Evolutionary conservation across 2,329 filamentous ascomycete species (phyloP).

Genomic region (Bertia moriformis): DNA sequence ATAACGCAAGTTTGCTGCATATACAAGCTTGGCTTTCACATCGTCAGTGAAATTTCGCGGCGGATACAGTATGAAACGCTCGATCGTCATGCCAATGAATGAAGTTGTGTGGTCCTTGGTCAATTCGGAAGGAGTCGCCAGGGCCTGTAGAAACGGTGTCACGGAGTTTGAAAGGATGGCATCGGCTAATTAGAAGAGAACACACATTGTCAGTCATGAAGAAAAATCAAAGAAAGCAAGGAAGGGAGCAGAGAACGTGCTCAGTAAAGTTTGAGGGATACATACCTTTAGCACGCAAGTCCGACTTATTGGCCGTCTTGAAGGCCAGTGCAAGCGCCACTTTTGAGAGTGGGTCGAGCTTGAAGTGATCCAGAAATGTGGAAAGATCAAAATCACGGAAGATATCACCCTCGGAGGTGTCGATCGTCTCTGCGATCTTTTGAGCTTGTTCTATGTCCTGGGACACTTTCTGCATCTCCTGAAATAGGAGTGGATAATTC

Average conservation of each 20-base stretch:
- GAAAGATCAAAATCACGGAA: conserved; percentile 95
- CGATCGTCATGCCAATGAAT: conserved; percentile 68
- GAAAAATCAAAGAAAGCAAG: background rate
- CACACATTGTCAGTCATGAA: background rate
- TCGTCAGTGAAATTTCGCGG: conserved; percentile 72
- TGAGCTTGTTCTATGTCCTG: conserved; percentile 68
- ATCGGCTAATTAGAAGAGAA: conserved; percentile 46
- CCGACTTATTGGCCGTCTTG: conserved; percentile 64
- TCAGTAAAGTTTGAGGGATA: conserved; percentile 7
- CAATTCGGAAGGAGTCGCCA: conserved; percentile 49
- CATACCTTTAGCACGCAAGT: conserved; percentile 79
- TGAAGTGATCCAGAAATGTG: conserved; percentile 91
- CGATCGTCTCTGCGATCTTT: conserved; percentile 87
- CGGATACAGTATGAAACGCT: conserved; percentile 75
- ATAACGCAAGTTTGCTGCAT: conserved; percentile 56
- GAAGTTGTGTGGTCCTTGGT: conserved; percentile 51
- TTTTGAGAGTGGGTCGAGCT: conserved; percentile 76
- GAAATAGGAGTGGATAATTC: conserved; percentile 68
- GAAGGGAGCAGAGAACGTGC: conserved; percentile 2
- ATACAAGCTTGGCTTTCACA: conserved; percentile 53
- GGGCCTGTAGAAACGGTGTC: conserved; percentile 60
- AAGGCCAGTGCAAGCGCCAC: conserved; percentile 78
- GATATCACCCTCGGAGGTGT: conserved; percentile 77
- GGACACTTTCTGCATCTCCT: conserved; percentile 75
- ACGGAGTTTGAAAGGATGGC: conserved; percentile 76